Conservation (phyloP, 495 filamentous ascomycete species). For the Hypomontagnella monticulosa region DNA sequence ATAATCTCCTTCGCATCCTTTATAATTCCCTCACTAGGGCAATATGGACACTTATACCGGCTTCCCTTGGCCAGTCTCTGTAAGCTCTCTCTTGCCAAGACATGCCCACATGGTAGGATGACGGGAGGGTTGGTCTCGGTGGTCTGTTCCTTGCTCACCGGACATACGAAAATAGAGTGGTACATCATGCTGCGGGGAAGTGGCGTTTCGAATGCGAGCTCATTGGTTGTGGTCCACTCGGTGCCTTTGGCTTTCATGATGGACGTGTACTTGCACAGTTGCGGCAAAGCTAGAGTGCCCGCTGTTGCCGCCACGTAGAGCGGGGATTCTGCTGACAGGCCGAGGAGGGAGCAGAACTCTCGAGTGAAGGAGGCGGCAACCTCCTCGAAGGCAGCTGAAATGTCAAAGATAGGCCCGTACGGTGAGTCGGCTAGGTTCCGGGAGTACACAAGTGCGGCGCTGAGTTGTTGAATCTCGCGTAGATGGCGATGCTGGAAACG, state of each 20-base stretch:
- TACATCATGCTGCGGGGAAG: slow-evolving; percentile 88
- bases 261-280: slow-evolving; percentile 79
- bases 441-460: slow-evolving; percentile 79
- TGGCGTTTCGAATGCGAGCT: slow-evolving; percentile 92
- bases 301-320: slow-evolving; percentile 92
- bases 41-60: slow-evolving; percentile 96
- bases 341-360: slow-evolving; percentile 93
- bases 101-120: slow-evolving; percentile 98
- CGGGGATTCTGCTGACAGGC: slow-evolving; percentile 85
- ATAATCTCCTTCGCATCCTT: slow-evolving; percentile 80
- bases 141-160: slow-evolving; percentile 93
- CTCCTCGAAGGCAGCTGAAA: slow-evolving; percentile 77
- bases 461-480: slow-evolving; percentile 78
- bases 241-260: slow-evolving; percentile 88
- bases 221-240: slow-evolving; percentile 91
- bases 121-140: slow-evolving; percentile 94
- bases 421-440: slow-evolving; percentile 74
- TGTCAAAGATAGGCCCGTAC: slow-evolving; percentile 79
- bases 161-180: slow-evolving; percentile 97
- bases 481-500: slow-evolving; percentile 69
- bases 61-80: slow-evolving; percentile 78
- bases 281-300: slow-evolving; percentile 88
- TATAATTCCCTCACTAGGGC: slow-evolving; percentile 81
- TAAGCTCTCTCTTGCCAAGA: slow-evolving; percentile 86
- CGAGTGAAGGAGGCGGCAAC: slow-evolving; percentile 85